Conservation (phyloP, 2,329 filamentous ascomycete genomes). For the Calonectria naviculata region DNA sequence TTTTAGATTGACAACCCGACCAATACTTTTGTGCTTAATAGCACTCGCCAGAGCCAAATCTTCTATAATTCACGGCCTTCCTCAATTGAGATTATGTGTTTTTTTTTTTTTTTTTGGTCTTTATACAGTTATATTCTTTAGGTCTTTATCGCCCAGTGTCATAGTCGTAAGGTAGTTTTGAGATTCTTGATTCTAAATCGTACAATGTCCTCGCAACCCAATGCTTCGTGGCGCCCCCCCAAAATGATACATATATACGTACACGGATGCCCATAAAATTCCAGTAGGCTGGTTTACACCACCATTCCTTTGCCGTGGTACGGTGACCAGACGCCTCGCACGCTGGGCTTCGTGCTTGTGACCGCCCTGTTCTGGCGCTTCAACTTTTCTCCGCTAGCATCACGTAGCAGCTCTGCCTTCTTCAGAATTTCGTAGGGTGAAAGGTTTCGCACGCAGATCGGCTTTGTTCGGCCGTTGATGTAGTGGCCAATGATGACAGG, state of each 20-base stretch:
- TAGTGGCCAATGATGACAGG: slow-evolving; percentile 91
- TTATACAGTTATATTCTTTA: slow-evolving; percentile 11
- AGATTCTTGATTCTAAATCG: slow-evolving; percentile 38
- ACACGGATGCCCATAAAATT: slow-evolving; percentile 27
- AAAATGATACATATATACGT: slow-evolving; percentile 43
- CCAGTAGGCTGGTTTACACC: slow-evolving; percentile 52
- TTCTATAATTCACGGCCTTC: too few relatives aligned
- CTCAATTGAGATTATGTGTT: too few relatives aligned
- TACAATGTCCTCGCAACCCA: slow-evolving; percentile 42
- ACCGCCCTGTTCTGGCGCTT: slow-evolving; percentile 72
- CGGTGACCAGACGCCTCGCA: slow-evolving; percentile 77
- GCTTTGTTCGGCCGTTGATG: slow-evolving; percentile 88
- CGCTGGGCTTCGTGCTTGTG: slow-evolving; percentile 71
- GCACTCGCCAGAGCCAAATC: too few relatives aligned
- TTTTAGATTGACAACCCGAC: too few relatives aligned
- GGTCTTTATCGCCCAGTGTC: neutral
- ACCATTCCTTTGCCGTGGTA: slow-evolving; percentile 71
- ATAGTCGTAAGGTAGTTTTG: slow-evolving; percentile 19
- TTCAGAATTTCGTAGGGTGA: slow-evolving; percentile 82
- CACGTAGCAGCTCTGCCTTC: slow-evolving; percentile 79
- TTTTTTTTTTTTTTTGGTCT: neutral
- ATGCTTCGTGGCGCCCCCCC: slow-evolving; percentile 37
- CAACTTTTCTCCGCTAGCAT: slow-evolving; percentile 81
- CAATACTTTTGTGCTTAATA: too few relatives aligned
- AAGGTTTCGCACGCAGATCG: slow-evolving; percentile 90